A percentile compares a stretch with the other conserved stretches of the same genome.
Evolutionary conservation across 2,329 filamentous ascomycete genomes (phyloP).

Genomic region (Colletotrichum chrysophilum): DNA sequence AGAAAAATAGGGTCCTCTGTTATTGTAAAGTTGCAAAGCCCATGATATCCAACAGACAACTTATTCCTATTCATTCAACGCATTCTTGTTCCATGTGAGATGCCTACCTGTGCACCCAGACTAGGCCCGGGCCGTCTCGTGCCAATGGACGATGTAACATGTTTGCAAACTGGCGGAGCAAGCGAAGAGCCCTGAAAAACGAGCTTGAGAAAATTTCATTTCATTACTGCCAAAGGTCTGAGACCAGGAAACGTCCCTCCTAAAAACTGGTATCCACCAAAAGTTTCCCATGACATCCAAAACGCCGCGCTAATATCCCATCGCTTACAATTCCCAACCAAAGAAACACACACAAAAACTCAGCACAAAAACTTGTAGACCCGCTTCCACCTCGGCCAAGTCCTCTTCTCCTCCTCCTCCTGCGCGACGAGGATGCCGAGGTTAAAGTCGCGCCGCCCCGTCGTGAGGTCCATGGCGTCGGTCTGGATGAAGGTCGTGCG

Average conservation of each 20-base stretch:
- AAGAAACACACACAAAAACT: not conserved
- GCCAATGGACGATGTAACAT: not conserved
- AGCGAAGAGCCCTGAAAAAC: not conserved
- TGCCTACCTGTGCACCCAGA: not conserved
- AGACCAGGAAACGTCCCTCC: not conserved
- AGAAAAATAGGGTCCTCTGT: slow-evolving; percentile 2
- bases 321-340: not conserved
- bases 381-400: slow-evolving; percentile 80
- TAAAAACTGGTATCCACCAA: not conserved
- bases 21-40: slow-evolving; percentile 15
- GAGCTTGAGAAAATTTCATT: not conserved
- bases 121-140: not conserved
- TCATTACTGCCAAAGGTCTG: not conserved
- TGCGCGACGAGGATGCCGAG: slow-evolving; percentile 78
- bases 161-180: not conserved
- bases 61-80: not conserved
- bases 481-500: slow-evolving; percentile 70
- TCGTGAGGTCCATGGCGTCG: slow-evolving; percentile 84
- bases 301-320: not conserved
- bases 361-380: slow-evolving; percentile 76
- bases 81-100: not conserved
- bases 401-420: slow-evolving; percentile 74
- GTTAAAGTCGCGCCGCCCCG: slow-evolving; percentile 85
- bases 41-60: slow-evolving; percentile 22
- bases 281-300: not conserved